Percentiles rank a stretch among this genome's conserved stretches.
phyloP scores from a whole-genome alignment of 495 filamentous ascomycete genomes.

The Recurvomyces mirabilis region DNA sequence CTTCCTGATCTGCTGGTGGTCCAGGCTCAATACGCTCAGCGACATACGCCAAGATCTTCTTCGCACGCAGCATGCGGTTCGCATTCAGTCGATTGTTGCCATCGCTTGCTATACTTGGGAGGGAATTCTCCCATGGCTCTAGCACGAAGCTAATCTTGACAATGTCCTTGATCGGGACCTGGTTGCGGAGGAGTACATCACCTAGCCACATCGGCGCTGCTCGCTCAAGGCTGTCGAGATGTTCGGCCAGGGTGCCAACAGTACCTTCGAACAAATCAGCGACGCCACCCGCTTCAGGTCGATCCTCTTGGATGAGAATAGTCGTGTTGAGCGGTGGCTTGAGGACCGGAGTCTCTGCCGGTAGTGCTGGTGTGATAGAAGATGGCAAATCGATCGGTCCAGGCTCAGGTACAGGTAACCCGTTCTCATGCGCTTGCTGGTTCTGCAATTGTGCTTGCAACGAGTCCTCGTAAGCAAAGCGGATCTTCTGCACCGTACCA shows the following conservation, averaged over 20 bases:
- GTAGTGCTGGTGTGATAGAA: constrained; percentile 62
- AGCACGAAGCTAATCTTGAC: constrained; percentile 87
- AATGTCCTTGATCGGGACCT: constrained; percentile 77
- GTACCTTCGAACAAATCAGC: constrained; percentile 86
- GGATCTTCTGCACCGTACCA: constrained; percentile 69
- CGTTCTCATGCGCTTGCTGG: constrained; percentile 15
- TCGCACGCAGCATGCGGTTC: constrained; percentile 89
- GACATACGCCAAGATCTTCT: constrained; percentile 89
- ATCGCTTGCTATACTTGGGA: constrained; percentile 21
- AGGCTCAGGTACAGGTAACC: constrained; percentile 11
- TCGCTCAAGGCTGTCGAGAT: constrained; percentile 74
- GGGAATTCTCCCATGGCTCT: constrained; percentile 41
- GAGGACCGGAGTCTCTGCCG: constrained; percentile 75
- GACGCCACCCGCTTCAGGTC: constrained; percentile 73
- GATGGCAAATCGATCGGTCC: constrained; percentile 34
- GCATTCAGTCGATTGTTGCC: constrained; percentile 84
- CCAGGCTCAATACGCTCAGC: constrained; percentile 75
- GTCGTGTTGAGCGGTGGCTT: constrained; percentile 67
- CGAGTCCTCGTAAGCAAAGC: constrained; percentile 65
- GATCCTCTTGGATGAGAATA: constrained; percentile 92
- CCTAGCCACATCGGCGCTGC: constrained; percentile 83
- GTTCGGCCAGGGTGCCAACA: constrained; percentile 61
- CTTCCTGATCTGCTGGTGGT: constrained; percentile 33
- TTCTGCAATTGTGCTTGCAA: constrained; percentile 29
- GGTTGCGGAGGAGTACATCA: constrained; percentile 78